Percentiles rank a stretch among this genome's conserved stretches.
Evolutionary conservation across 2,329 filamentous ascomycete genomes (phyloP).

Genomic region (Geosmithia putterillii): DNA sequence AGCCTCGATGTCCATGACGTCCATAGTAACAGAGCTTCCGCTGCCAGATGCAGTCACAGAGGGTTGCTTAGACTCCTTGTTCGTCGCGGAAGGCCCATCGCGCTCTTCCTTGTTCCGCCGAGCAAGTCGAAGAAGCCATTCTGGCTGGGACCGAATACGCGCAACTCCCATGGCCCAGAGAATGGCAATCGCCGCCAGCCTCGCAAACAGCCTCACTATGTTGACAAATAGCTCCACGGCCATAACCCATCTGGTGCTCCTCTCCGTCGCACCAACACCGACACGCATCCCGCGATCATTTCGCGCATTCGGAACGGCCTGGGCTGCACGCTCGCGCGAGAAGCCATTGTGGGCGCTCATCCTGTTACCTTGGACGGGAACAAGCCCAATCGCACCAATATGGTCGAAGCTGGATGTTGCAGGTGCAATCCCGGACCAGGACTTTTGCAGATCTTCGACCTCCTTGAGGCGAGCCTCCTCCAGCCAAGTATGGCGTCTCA

Average conservation of each 20-base stretch:
- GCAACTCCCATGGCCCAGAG: slow-evolving; percentile 47
- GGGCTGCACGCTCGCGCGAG: slow-evolving; percentile 56
- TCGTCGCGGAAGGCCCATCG: neutral
- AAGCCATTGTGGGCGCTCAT: slow-evolving; percentile 44
- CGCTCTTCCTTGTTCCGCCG: slow-evolving; percentile 16
- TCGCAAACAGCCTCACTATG: slow-evolving; percentile 39
- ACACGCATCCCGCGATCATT: slow-evolving; percentile 35
- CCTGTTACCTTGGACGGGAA: slow-evolving; percentile 36
- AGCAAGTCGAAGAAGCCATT: slow-evolving; percentile 46
- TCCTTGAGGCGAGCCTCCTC: slow-evolving; percentile 78
- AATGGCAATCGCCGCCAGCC: slow-evolving; percentile 15
- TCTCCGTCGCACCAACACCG: slow-evolving; percentile 64
- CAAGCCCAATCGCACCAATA: slow-evolving; percentile 39
- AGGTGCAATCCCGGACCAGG: slow-evolving; percentile 33
- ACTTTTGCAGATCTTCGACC: slow-evolving; percentile 47
- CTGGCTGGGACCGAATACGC: slow-evolving; percentile 19
- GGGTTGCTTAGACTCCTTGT: neutral
- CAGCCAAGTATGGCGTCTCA: slow-evolving; percentile 75
- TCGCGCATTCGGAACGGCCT: slow-evolving; percentile 37
- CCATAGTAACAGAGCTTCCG: slow-evolving; percentile 18
- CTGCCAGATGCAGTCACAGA: slow-evolving; percentile 17
- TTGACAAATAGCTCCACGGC: slow-evolving; percentile 65
- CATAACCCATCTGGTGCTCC: slow-evolving; percentile 67
- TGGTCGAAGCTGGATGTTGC: slow-evolving; percentile 37
- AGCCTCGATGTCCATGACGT: slow-evolving; percentile 62